phyloP scores from a whole-genome alignment of 129 eudicot species.

The Silybum marianum region DNA sequence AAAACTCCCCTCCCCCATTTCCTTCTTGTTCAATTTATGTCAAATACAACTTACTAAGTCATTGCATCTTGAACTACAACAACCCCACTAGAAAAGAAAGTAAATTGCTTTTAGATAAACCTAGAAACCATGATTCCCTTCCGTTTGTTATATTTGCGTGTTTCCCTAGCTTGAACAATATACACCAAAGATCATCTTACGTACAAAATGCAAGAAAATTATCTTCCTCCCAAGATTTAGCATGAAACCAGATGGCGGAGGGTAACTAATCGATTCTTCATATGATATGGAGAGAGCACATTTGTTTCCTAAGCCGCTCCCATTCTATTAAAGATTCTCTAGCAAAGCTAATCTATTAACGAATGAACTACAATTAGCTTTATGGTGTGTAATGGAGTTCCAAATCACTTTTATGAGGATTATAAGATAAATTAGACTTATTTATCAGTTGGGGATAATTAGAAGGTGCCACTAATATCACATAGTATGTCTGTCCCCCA shows the following conservation, averaged over 20 bases:
- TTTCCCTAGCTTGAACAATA: background rate
- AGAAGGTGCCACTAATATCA: background rate
- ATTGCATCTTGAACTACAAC: background rate
- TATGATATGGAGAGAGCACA: background rate
- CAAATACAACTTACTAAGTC: background rate
- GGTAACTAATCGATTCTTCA: background rate
- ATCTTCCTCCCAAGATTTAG: background rate
- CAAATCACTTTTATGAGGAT: background rate
- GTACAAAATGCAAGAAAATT: no score
- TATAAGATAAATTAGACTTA: background rate
- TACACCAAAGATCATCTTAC: background rate
- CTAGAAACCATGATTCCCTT: background rate
- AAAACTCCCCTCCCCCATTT: no score
- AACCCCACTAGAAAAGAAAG: background rate
- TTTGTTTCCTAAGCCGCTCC: background rate
- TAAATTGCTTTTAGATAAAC: background rate
- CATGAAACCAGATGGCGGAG: background rate
- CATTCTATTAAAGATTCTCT: background rate
- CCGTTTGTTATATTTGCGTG: no score
- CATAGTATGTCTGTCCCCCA: no score
- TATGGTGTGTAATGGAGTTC: background rate
- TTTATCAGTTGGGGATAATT: background rate
- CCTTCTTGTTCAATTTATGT: no score
- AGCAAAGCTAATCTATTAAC: background rate
- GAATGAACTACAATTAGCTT: background rate